A percentile compares a stretch with the other conserved stretches of the same genome.
Evolutionary conservation across 1,139 yeast genomes (phyloP).

Genomic region (Suhomyces guaymorum): DNA sequence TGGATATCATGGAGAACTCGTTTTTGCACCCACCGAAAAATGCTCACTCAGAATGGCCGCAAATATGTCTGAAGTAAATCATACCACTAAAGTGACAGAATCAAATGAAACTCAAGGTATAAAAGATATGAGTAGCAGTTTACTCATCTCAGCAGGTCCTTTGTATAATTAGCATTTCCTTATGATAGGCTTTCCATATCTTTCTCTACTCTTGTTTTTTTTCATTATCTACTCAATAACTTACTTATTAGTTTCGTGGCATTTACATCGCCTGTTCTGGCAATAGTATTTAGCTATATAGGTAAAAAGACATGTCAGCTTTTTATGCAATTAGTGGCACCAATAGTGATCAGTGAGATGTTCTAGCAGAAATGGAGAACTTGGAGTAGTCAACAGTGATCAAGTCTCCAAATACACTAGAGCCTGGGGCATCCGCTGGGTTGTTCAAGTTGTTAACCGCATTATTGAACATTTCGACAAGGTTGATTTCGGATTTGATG

Average conservation of each 20-base stretch:
- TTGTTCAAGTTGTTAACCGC: slow-evolving; percentile 18
- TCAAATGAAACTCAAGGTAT: no score
- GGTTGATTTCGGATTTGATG: slow-evolving; percentile 41
- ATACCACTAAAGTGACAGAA: no score
- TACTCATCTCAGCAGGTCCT: no score
- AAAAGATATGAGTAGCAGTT: no score
- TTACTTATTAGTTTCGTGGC: no score
- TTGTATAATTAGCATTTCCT: no score
- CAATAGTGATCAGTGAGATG: slow-evolving; percentile 19
- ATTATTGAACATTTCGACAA: slow-evolving; percentile 27
- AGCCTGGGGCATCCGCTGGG: slow-evolving; percentile 16
- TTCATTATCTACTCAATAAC: no score
- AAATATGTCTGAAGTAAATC: no score
- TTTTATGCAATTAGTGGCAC: background rate
- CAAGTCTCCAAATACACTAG: slow-evolving; percentile 37
- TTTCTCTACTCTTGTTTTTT: no score
- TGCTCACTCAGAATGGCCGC: no score
- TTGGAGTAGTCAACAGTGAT: slow-evolving; percentile 51
- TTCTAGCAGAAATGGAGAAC: slow-evolving; percentile 33
- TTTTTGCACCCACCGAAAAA: slow-evolving; percentile 2
- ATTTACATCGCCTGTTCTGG: no score
- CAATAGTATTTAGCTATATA: background rate
- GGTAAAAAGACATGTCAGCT: background rate
- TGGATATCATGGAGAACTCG: background rate
- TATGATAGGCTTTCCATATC: no score